Evolutionary conservation across 148 eudicot genomes (phyloP).

Genomic region (Agrostemma githago): DNA sequence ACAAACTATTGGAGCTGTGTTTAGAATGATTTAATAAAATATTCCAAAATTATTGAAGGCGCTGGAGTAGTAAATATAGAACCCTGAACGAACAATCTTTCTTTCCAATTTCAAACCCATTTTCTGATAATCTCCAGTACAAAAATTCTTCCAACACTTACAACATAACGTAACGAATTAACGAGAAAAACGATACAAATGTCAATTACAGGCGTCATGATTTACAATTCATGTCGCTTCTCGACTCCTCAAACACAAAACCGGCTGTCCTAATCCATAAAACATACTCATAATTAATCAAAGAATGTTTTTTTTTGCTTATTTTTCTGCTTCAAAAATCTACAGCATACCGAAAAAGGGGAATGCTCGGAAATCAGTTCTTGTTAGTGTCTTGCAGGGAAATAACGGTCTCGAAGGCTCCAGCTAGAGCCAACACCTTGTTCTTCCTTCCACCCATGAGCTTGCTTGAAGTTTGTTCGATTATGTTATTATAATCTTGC

Average conservation of each 20-base stretch:
- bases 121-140: neutral
- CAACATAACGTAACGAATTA: conserved; percentile 5
- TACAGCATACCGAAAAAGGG: neutral
- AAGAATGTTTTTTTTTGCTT: neutral
- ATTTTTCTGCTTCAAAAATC: neutral
- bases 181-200: neutral
- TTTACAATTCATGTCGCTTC: neutral
- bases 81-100: neutral
- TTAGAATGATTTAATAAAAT: too few relatives aligned
- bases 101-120: neutral
- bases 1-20: too few relatives aligned
- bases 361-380: conserved; percentile 14
- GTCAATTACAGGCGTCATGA: neutral
- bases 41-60: too few relatives aligned
- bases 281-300: neutral
- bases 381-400: conserved; percentile 45
- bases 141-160: neutral
- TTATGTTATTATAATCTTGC: conserved; percentile 51
- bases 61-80: neutral
- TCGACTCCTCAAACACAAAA: neutral
- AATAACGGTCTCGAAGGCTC: conserved; percentile 73
- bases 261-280: conserved; percentile 9
- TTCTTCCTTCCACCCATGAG: conserved; percentile 52
- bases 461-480: conserved; percentile 57
- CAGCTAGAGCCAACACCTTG: conserved; percentile 68